These are phyloP conservation scores for Tylopilus sp. DNA, from an alignment of 1,284 basidiomycete genomes.

Conservation along the genomic window DNA sequence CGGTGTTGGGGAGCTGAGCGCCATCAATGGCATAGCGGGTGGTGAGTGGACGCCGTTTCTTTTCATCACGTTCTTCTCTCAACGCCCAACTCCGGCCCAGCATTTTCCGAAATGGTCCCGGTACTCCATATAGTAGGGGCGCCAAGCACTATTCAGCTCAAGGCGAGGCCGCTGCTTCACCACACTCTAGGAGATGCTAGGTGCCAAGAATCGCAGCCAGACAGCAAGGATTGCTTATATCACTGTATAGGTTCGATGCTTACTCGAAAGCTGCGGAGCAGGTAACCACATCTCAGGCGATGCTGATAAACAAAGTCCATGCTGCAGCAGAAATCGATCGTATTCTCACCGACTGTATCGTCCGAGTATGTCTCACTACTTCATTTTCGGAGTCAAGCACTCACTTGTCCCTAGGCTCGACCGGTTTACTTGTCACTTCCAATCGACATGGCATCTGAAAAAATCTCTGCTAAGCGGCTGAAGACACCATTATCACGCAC, in stretches of 20 bases:
- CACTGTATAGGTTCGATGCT: conserved; percentile 57
- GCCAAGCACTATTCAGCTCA: conserved; percentile 72
- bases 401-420: conserved; percentile 49
- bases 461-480: conserved; percentile 65
- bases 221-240: conserved; percentile 3
- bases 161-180: conserved; percentile 67
- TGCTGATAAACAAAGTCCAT: conserved; percentile 48
- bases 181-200: conserved; percentile 85
- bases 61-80: background rate
- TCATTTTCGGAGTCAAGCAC: background rate
- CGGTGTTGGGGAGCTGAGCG: conserved; percentile 86
- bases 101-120: conserved; percentile 86
- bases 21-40: conserved; percentile 76
- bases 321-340: conserved; percentile 77
- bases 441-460: conserved; percentile 68
- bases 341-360: conserved; percentile 71
- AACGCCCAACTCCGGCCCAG: conserved; percentile 34
- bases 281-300: conserved; percentile 68
- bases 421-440: conserved; percentile 89
- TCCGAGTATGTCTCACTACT: conserved; percentile 39
- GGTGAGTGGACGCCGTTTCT: conserved; percentile 34
- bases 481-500: conserved; percentile 55
- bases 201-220: conserved; percentile 29
- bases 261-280: conserved; percentile 75
- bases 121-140: conserved; percentile 89